Percentiles rank a stretch among this genome's conserved stretches.
phyloP scores from a whole-genome alignment of 148 eudicot species.

The Rhododendron simsii region DNA sequence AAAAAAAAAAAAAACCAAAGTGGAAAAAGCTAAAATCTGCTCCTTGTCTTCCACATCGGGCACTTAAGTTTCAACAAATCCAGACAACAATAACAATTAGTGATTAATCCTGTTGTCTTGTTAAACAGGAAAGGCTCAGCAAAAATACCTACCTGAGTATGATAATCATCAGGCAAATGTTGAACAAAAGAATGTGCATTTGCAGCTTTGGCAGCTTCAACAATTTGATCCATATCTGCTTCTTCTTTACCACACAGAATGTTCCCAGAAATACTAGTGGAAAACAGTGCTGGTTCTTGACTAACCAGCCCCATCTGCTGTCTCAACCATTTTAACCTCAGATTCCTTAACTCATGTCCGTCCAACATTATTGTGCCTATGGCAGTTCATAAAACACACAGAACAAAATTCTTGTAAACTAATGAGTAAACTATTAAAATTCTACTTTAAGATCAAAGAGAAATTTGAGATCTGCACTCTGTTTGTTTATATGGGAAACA shows the following conservation, averaged over 20 bases:
- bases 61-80: too few species aligned
- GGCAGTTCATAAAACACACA: not conserved
- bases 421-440: not conserved
- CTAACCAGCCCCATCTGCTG: conserved; percentile 69
- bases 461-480: not conserved
- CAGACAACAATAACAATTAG: not conserved
- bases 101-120: too few species aligned
- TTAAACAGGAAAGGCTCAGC: not conserved
- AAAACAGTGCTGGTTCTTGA: conserved; percentile 75
- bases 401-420: not conserved
- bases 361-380: conserved; percentile 53
- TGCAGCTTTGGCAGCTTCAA: conserved; percentile 57
- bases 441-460: not conserved
- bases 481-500: not conserved
- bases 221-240: conserved; percentile 42
- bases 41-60: too few species aligned
- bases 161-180: conserved; percentile 54
- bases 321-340: conserved; percentile 64
- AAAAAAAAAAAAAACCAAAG: too few species aligned
- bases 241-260: conserved; percentile 59
- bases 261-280: conserved; percentile 55
- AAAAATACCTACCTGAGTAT: conserved; percentile 46
- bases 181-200: conserved; percentile 65
- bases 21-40: too few species aligned
- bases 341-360: conserved; percentile 45